Conservation (phyloP, 441 rosid genomes). For the Populus hybrid region DNA sequence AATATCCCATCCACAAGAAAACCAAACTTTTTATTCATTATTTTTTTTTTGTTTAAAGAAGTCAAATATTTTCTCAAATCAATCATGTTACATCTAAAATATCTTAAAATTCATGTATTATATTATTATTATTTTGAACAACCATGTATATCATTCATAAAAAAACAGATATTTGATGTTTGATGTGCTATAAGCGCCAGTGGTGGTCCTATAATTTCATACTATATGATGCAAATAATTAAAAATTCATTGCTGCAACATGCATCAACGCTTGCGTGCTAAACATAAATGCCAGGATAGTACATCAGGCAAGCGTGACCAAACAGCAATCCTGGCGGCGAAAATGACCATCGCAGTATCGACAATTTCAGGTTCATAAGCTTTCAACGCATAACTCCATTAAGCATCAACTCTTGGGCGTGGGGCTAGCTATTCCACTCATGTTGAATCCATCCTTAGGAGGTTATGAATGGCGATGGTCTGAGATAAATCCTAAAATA, state of each 20-base stretch:
- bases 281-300: slow-evolving; percentile 2
- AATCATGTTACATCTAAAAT: background rate
- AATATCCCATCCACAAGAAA: background rate
- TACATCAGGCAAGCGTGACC: slow-evolving; percentile 8
- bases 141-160: too few species aligned
- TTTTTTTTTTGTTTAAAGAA: too few species aligned
- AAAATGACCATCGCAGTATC: background rate
- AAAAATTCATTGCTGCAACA: background rate
- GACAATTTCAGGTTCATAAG: background rate
- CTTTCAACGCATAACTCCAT: background rate
- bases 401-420: too few species aligned
- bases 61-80: background rate
- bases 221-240: background rate
- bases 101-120: background rate
- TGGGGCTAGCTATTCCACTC: too few species aligned
- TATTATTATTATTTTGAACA: too few species aligned
- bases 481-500: too few species aligned
- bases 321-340: slow-evolving; percentile 3
- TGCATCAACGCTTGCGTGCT: slow-evolving; percentile 17
- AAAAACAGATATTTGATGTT: too few species aligned
- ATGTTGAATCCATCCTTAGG: too few species aligned
- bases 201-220: background rate
- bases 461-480: too few species aligned
- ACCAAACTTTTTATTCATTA: too few species aligned
- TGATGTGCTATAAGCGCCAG: background rate